Evolutionary conservation across 2,329 filamentous ascomycete species (phyloP).

Genomic region (Fusarium graminum): DNA sequence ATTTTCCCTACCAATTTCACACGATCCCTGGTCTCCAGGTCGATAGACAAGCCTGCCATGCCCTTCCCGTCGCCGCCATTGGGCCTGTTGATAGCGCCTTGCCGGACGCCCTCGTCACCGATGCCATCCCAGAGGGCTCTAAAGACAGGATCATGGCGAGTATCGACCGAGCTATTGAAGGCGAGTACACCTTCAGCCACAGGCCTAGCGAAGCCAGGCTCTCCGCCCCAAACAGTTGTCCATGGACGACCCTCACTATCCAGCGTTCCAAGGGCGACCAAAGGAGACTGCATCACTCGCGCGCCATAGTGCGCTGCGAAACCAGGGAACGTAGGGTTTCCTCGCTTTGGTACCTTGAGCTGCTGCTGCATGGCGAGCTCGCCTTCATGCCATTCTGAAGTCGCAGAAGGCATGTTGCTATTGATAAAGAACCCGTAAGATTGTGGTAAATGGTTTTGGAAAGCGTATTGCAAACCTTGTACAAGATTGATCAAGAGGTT

Average conservation of each 20-base stretch:
- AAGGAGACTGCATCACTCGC: conserved; percentile 71
- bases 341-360: conserved; percentile 66
- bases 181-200: conserved; percentile 74
- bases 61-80: conserved; percentile 57
- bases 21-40: conserved; percentile 66
- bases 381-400: conserved; percentile 70
- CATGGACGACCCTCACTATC: conserved; percentile 76
- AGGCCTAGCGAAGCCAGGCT: conserved; percentile 73
- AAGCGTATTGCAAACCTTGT: conserved; percentile 17
- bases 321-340: conserved; percentile 76
- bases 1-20: conserved; percentile 81
- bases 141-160: conserved; percentile 76
- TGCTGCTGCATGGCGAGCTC: conserved; percentile 74
- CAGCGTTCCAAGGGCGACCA: conserved; percentile 80
- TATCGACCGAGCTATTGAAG: conserved; percentile 71
- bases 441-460: conserved; percentile 12
- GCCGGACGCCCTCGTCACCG: conserved; percentile 56
- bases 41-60: conserved; percentile 70
- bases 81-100: conserved; percentile 52
- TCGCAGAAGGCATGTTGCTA: conserved; percentile 48
- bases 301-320: conserved; percentile 72
- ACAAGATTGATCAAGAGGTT: conserved; percentile 13
- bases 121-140: conserved; percentile 68
- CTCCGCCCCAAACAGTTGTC: conserved; percentile 84
- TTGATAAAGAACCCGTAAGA: conserved; percentile 16